Evolutionary conservation across 805 yeast species (phyloP).

Genomic region (Ogataea siamensis): DNA sequence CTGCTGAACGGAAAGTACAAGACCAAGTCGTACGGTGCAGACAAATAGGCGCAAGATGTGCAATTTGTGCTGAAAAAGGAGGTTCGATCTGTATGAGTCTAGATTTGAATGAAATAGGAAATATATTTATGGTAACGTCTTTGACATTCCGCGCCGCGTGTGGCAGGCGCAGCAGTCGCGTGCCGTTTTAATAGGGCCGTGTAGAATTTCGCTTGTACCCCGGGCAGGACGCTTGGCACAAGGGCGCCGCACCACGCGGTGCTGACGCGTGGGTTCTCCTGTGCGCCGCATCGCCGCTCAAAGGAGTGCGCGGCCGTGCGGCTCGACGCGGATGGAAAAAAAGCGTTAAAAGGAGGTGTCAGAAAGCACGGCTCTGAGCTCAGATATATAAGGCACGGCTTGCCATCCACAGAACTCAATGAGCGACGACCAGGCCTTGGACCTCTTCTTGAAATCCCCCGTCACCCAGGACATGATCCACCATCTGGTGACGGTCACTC

Average conservation of each 20-base stretch:
- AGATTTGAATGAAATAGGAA: conserved; percentile 7
- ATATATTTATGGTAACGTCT: conserved; percentile 6
- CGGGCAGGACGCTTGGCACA: background rate
- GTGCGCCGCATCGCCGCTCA: conserved; percentile 6
- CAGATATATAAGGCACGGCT: conserved; percentile 2
- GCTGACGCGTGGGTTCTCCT: conserved; percentile 1
- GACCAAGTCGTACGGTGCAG: conserved; percentile 67
- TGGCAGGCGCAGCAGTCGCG: background rate
- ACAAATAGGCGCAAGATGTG: conserved; percentile 34
- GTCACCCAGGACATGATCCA: conserved; percentile 74
- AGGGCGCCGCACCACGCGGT: background rate
- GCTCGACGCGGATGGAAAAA: conserved; percentile 5
- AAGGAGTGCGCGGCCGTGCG: conserved; percentile 11
- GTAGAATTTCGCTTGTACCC: background rate
- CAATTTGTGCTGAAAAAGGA: background rate
- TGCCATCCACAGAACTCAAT: conserved; percentile 20
- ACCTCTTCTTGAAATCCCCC: conserved; percentile 59
- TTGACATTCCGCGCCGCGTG: too few species aligned
- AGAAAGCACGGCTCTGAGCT: conserved; percentile 2
- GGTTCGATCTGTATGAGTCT: conserved; percentile 2
- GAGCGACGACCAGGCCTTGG: conserved; percentile 56
- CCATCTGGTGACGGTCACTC: conserved; percentile 61
- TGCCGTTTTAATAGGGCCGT: too few species aligned
- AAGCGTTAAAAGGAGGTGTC: conserved; percentile 14
- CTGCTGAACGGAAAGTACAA: conserved; percentile 70